Evolutionary conservation across 1,139 yeast genomes (phyloP), one percentile per base, ranked within the genome.

Genomic region (Hyphopichia fennica): DNA sequence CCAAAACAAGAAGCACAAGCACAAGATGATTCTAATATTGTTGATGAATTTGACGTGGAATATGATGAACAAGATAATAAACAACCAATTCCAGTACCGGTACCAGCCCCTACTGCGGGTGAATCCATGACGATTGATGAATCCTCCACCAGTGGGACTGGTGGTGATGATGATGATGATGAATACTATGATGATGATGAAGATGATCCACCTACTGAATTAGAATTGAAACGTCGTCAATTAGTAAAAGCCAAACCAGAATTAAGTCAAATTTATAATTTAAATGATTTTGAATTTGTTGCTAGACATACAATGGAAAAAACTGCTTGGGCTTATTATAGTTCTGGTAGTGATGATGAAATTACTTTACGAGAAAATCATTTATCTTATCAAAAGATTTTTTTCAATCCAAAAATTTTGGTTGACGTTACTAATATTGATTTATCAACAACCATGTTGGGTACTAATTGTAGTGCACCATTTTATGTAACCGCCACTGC

Each of bases 341-440:
- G 95, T 2, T 84, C 95, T 31, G 98, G 95, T 8, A 78, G 95
- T 35, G 97, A 91, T 61, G 98, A 91, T 62, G 98, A 91, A 66
- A 81, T 91, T 51, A 79, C 96, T 2, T 63, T 88, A 59, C 76
- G 98, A 50, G 96, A 90, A 57, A 91, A 91, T 66, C 97, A 90
- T 59, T 73, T 83, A 46, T 91, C 96, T 3, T 91, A 81, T 66
- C 96, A 88, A 54, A 75, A 95, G 42, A 77, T 90, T 41, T 89
- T 85, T 67, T 91, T 91, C 73, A 82, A 84, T 50, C 98, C 98
- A 18, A 73, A 79, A 44, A 73, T 90, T 11, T 70, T 91, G 47
- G 87, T 89, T 9, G 91, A 88, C 57, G 96, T 86, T 14, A 62
- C 71, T 10, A 49, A 65, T 27, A 61, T 70, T 39, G 73, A 70